phyloP scores from a whole-genome alignment of 163 green algal genomes.

The Smithsoniella earleae region DNA sequence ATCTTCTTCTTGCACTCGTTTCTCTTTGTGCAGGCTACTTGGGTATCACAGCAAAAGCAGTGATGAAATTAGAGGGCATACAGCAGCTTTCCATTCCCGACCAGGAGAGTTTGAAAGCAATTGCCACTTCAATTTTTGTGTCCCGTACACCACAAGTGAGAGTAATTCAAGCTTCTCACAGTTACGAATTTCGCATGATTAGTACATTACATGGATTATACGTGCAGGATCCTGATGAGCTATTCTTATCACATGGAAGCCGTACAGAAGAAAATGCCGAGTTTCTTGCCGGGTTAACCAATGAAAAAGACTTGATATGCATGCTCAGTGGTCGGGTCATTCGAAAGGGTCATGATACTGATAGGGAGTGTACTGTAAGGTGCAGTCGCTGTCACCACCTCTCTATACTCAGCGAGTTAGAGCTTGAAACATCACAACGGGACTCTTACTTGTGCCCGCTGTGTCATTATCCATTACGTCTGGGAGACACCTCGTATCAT shows the following conservation, averaged over 20 bases:
- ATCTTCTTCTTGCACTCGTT: slow-evolving; percentile 18
- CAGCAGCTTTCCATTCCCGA: neutral
- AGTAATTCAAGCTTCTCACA: neutral
- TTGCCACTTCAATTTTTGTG: slow-evolving; percentile 14
- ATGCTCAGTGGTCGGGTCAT: slow-evolving; percentile 5
- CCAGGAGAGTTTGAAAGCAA: neutral
- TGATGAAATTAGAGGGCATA: slow-evolving; percentile 12
- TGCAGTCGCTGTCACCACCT: neutral
- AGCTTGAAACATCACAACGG: neutral
- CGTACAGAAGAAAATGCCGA: neutral
- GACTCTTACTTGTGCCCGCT: neutral
- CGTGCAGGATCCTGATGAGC: slow-evolving; percentile 12
- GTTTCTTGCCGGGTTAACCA: slow-evolving; percentile 10
- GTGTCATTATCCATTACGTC: too few species aligned
- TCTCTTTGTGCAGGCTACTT: neutral
- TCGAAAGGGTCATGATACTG: neutral
- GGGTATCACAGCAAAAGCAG: neutral
- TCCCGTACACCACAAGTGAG: neutral
- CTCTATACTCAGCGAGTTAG: neutral
- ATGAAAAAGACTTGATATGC: slow-evolving; percentile 17
- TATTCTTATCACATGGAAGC: neutral
- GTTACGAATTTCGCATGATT: neutral
- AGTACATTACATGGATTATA: neutral
- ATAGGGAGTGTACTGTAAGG: neutral
- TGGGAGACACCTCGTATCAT: too few species aligned